phyloP scores from a whole-genome alignment of 2,329 filamentous ascomycete genomes.

The Sclerotinia trifoliorum region DNA sequence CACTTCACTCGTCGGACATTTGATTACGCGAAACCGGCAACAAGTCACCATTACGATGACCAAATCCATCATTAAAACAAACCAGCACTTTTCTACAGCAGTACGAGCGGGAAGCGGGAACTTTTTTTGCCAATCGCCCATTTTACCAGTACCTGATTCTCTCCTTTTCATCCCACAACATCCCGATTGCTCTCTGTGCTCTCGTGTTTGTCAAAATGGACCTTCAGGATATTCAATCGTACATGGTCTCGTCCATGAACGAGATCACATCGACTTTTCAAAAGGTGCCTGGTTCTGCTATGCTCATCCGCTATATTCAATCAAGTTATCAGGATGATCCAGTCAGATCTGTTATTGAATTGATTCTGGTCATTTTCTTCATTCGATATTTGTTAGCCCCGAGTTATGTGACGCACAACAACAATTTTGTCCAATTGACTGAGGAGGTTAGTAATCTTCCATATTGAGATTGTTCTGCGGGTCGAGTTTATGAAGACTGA shows the following conservation, averaged over 20 bases:
- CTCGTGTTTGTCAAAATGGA: slow-evolving; percentile 51
- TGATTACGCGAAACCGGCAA: slow-evolving; percentile 19
- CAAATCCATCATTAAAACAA: slow-evolving; percentile 7
- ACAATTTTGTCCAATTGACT: slow-evolving; percentile 82
- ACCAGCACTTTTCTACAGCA: neutral
- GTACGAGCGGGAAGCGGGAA: slow-evolving; percentile 4
- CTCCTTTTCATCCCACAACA: neutral
- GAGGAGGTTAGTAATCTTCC: slow-evolving; percentile 60
- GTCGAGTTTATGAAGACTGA: neutral
- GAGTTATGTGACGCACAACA: slow-evolving; percentile 87
- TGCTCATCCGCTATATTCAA: slow-evolving; percentile 91
- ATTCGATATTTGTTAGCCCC: slow-evolving; percentile 89
- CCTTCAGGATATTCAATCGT: slow-evolving; percentile 58
- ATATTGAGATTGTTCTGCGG: neutral
- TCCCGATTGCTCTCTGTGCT: neutral
- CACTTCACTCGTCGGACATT: slow-evolving; percentile 9
- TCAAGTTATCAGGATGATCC: slow-evolving; percentile 98
- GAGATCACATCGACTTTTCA: slow-evolving; percentile 69
- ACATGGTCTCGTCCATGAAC: slow-evolving; percentile 52
- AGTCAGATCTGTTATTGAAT: slow-evolving; percentile 86
- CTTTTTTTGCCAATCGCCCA: neutral
- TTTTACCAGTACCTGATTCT: neutral
- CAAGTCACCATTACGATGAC: neutral
- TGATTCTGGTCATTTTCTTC: slow-evolving; percentile 92
- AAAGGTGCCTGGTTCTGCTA: slow-evolving; percentile 88